phyloP scores from a whole-genome alignment of 192 early-diverging fungal genomes.

The Spizellomyces punctatus region DNA sequence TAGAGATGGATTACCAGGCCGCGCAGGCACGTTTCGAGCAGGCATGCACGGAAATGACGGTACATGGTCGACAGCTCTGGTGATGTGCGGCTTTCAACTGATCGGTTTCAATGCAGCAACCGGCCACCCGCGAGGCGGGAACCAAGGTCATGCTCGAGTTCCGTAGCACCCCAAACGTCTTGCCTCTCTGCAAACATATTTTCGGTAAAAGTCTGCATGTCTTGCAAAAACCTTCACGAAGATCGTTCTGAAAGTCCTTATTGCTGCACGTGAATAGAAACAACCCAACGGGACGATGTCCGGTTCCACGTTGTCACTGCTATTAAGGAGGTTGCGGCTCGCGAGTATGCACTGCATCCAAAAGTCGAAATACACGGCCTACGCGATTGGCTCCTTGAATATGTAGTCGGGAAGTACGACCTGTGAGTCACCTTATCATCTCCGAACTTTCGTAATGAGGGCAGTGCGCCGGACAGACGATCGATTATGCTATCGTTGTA shows the following conservation, averaged over 20 bases:
- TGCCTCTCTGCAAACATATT: slow-evolving; percentile 65
- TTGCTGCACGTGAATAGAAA: slow-evolving; percentile 45
- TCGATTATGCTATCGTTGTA: slow-evolving; percentile 3
- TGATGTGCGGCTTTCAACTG: not conserved
- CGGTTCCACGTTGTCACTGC: slow-evolving; percentile 67
- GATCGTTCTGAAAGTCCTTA: not conserved
- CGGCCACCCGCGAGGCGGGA: slow-evolving; percentile 3
- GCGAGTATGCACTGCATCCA: slow-evolving; percentile 60
- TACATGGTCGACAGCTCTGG: not conserved
- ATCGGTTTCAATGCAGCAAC: not conserved
- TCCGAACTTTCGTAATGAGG: not conserved
- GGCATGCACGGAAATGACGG: slow-evolving; percentile 22
- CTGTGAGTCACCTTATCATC: slow-evolving; percentile 31
- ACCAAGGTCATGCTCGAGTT: slow-evolving; percentile 22
- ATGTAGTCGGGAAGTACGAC: slow-evolving; percentile 51
- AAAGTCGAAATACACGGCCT: slow-evolving; percentile 53
- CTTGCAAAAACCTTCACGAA: not conserved
- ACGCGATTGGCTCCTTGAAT: slow-evolving; percentile 62
- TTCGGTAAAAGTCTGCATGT: slow-evolving; percentile 24
- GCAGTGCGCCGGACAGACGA: too few relatives aligned
- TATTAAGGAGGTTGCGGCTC: slow-evolving; percentile 55
- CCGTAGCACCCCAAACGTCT: slow-evolving; percentile 41
- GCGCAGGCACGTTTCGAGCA: slow-evolving; percentile 28
- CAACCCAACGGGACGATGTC: slow-evolving; percentile 52
- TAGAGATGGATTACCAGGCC: slow-evolving; percentile 24